phyloP scores from a whole-genome alignment of 768 basidiomycete species.

The Amanita rubescens region DNA sequence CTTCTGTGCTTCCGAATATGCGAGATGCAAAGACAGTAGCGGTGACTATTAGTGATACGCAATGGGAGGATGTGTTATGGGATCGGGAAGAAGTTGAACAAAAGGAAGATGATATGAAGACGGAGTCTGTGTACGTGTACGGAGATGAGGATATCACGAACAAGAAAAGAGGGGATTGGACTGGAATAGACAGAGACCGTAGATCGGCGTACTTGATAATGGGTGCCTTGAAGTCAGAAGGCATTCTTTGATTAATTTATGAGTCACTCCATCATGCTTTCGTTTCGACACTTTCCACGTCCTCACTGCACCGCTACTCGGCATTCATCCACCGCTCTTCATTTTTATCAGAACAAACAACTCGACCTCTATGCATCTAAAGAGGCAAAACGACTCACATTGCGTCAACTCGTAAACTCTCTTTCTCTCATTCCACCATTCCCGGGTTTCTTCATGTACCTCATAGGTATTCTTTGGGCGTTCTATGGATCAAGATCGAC shows the following conservation, averaged over 20 bases:
- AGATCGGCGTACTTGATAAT: slow-evolving; percentile 76
- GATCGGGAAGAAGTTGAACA: slow-evolving; percentile 51
- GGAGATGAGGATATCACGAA: slow-evolving; percentile 48
- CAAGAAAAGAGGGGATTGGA: slow-evolving; percentile 60
- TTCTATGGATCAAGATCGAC: slow-evolving; percentile 67
- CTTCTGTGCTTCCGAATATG: slow-evolving; percentile 68
- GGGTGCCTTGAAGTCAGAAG: slow-evolving; percentile 68
- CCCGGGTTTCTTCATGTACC: not conserved
- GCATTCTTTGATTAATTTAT: slow-evolving; percentile 46
- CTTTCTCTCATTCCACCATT: slow-evolving; percentile 10
- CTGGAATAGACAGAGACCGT: slow-evolving; percentile 70
- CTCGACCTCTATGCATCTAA: slow-evolving; percentile 75
- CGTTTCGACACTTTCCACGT: not conserved
- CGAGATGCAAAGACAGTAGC: slow-evolving; percentile 69
- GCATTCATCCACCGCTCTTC: slow-evolving; percentile 24
- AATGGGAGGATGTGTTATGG: slow-evolving; percentile 80
- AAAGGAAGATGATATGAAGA: slow-evolving; percentile 17
- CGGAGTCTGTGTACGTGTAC: slow-evolving; percentile 54
- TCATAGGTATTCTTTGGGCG: slow-evolving; percentile 79
- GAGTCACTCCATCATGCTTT: not conserved
- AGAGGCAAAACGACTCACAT: slow-evolving; percentile 61
- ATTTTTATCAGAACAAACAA: slow-evolving; percentile 81
- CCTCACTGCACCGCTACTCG: not conserved
- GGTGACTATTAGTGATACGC: slow-evolving; percentile 67
- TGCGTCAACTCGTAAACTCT: slow-evolving; percentile 63